Evolutionary conservation across 1,284 basidiomycete species (phyloP).

Genomic region (Meira nashicola): DNA sequence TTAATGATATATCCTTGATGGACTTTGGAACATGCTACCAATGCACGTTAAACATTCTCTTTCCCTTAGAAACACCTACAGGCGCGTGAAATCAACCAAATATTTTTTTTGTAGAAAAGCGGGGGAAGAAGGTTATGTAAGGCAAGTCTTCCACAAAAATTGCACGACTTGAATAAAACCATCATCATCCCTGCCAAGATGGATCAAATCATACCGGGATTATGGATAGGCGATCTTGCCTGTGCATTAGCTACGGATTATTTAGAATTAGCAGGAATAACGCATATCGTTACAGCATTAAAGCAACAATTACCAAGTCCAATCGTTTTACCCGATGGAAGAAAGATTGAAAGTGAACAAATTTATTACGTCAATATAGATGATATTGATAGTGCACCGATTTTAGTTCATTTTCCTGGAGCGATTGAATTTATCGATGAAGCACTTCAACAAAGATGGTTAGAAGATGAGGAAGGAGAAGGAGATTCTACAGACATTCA

Average conservation of each 20-base stretch:
- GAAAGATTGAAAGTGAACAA: slow-evolving; percentile 27
- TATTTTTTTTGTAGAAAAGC: too few relatives aligned
- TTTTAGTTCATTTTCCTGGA: slow-evolving; percentile 49
- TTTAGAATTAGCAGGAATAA: slow-evolving; percentile 33
- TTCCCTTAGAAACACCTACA: too few relatives aligned
- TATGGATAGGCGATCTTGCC: slow-evolving; percentile 43
- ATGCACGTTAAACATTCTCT: too few relatives aligned
- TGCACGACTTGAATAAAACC: too few relatives aligned
- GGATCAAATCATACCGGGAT: slow-evolving; percentile 44
- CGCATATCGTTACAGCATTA: slow-evolving; percentile 41
- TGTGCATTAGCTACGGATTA: slow-evolving; percentile 37
- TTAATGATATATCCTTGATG: too few relatives aligned
- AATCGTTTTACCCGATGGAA: slow-evolving; percentile 21
- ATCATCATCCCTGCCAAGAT: slow-evolving; percentile 14
- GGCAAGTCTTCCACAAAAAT: background rate
- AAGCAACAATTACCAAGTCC: slow-evolving; percentile 34
- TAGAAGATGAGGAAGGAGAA: slow-evolving; percentile 15
- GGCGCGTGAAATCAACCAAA: too few relatives aligned
- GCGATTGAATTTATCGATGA: slow-evolving; percentile 45
- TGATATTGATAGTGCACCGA: slow-evolving; percentile 52
- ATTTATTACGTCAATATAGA: slow-evolving; percentile 51
- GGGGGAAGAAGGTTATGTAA: background rate
- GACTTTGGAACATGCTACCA: too few relatives aligned
- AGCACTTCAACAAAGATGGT: slow-evolving; percentile 36
- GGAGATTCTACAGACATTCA: background rate